phyloP scores from a whole-genome alignment of 139 green algal species.

The Micractinium conductrix region DNA sequence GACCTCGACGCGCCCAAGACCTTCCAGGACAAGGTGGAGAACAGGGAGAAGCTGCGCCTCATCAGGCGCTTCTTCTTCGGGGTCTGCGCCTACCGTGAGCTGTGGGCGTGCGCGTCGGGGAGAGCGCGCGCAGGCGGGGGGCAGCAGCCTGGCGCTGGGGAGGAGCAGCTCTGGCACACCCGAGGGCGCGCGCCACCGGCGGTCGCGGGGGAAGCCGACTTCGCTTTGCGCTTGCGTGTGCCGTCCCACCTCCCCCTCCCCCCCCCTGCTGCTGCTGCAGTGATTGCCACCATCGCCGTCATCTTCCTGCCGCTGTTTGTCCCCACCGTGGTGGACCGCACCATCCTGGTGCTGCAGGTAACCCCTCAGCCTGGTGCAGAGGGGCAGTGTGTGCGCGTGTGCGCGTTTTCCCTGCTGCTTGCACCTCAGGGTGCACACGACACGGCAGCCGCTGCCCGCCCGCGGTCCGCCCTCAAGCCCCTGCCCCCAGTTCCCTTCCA shows the following conservation, averaged over 20 bases:
- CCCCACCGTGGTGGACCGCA: constrained; percentile 36
- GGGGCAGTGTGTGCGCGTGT: no score
- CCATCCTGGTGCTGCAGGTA: constrained; percentile 33
- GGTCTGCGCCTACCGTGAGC: constrained; percentile 49
- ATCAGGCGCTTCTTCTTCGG: constrained; percentile 63
- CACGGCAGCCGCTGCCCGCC: no score
- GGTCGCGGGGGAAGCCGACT: not conserved
- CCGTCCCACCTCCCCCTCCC: not conserved
- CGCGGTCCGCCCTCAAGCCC: not conserved
- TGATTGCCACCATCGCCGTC: constrained; percentile 41
- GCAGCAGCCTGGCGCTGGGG: not conserved
- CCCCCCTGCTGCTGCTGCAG: not conserved
- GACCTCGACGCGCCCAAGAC: constrained; percentile 57
- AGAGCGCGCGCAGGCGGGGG: not conserved
- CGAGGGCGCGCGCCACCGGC: not conserved
- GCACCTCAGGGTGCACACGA: no score
- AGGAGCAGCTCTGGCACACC: not conserved
- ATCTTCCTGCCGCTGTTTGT: constrained; percentile 58
- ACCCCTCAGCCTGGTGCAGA: no score
- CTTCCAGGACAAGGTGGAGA: constrained; percentile 53
- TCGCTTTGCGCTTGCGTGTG: not conserved
- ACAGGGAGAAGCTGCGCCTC: constrained; percentile 54
- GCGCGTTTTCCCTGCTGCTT: no score
- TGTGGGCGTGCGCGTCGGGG: not conserved
- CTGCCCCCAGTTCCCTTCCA: not conserved